Percentiles rank a stretch among this genome's conserved stretches.
Evolutionary conservation across 768 basidiomycete species (phyloP).

Genomic region (Boletus rex-veris): DNA sequence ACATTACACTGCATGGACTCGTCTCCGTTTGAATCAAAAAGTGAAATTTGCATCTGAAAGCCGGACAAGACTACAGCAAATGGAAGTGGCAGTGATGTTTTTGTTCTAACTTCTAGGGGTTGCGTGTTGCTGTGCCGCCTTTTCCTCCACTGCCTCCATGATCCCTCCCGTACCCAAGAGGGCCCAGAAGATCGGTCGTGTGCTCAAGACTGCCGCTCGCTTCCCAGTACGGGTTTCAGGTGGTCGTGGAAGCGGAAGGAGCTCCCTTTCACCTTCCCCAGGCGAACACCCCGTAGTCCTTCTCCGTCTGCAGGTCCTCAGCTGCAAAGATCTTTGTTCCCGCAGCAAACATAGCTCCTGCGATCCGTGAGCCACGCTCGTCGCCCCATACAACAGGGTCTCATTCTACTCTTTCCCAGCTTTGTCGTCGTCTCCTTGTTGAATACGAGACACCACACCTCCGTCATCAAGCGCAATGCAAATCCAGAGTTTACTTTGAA

Average conservation of each 20-base stretch:
- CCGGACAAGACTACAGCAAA: too few relatives aligned
- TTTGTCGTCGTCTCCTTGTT: conserved; percentile 68
- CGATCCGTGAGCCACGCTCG: conserved; percentile 62
- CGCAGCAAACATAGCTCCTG: conserved; percentile 68
- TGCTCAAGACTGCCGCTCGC: conserved; percentile 55
- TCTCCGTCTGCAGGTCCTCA: conserved; percentile 64
- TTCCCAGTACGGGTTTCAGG: conserved; percentile 48
- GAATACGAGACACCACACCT: conserved; percentile 61
- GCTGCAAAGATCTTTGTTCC: conserved; percentile 56
- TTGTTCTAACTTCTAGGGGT: conserved; percentile 4
- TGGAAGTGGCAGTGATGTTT: not conserved
- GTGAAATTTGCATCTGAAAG: too few relatives aligned
- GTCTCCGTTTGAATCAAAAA: too few relatives aligned
- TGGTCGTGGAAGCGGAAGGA: conserved; percentile 37
- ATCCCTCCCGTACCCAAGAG: conserved; percentile 38
- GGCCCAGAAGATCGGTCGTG: conserved; percentile 54
- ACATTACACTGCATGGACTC: not conserved
- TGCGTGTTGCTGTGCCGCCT: conserved; percentile 15
- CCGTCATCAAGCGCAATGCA: conserved; percentile 67
- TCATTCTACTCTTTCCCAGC: conserved; percentile 33
- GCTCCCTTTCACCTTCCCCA: conserved; percentile 40
- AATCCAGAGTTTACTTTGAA: conserved; percentile 65
- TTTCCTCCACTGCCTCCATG: conserved; percentile 10
- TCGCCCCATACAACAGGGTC: not conserved
- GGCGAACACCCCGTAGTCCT: conserved; percentile 68